These are phyloP conservation scores for Apophysomyces trapeziformis DNA, from an alignment of 371 early-diverging fungal genomes.

Conservation along the genomic window DNA sequence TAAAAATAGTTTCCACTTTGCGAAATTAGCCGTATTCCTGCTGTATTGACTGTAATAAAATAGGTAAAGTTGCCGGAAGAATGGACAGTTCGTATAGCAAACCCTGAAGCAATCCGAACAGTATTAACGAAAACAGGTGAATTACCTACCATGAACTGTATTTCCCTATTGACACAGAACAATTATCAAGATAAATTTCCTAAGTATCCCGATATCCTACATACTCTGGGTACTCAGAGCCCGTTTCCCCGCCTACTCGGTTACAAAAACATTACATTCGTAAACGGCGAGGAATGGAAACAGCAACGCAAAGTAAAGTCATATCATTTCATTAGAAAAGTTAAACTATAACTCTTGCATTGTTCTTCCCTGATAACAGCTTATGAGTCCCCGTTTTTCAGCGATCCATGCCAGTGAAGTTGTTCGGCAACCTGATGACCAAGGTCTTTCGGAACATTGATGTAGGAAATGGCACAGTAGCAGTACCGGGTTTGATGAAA, in stretches of 20 bases:
- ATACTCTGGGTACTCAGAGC: constrained; percentile 13
- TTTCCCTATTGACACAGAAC: neutral
- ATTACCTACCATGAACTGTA: neutral
- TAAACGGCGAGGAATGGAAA: constrained; percentile 45
- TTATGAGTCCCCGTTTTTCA: constrained; percentile 49
- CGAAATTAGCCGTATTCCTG: neutral
- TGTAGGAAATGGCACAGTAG: constrained; percentile 9
- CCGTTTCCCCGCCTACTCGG: constrained; percentile 32
- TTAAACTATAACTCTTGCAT: neutral
- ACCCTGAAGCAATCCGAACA: constrained; percentile 30
- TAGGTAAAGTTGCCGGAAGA: constrained; percentile 28
- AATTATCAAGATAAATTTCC: constrained; percentile 17
- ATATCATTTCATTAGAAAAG: neutral
- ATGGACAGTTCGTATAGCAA: constrained; percentile 38
- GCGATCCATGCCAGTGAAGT: constrained; percentile 35
- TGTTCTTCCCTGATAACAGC: neutral
- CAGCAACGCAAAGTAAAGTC: constrained; percentile 35
- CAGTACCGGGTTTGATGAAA: constrained; percentile 22
- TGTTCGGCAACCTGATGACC: constrained; percentile 28
- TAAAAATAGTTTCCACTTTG: neutral
- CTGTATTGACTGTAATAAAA: neutral
- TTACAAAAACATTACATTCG: constrained; percentile 28
- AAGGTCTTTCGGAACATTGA: constrained; percentile 29
- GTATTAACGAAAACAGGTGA: constrained; percentile 41
- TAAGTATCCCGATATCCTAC: constrained; percentile 13